Percentiles rank a stretch among this genome's conserved stretches.
These are phyloP conservation scores for Aeschynomene evenia DNA, from an alignment of 306 rosid genomes.

Conservation along the genomic window DNA sequence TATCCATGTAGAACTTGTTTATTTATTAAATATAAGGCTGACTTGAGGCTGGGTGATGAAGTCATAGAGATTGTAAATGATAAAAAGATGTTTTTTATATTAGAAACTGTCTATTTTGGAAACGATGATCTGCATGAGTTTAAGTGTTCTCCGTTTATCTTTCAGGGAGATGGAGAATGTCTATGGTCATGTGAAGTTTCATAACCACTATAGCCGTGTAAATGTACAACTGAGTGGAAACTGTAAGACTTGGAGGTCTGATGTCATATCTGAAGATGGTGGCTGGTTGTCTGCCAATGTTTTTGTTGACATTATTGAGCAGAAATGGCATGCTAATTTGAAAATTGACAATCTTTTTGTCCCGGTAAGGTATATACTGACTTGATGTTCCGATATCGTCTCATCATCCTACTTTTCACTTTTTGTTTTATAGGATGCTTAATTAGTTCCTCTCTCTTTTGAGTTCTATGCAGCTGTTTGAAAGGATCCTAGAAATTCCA, in stretches of 20 bases:
- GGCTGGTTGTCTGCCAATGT: conserved; percentile 90
- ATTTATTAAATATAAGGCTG: conserved; percentile 13
- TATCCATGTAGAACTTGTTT: neutral
- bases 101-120: neutral
- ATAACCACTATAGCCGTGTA: conserved; percentile 66
- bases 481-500: conserved; percentile 86
- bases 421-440: conserved; percentile 26
- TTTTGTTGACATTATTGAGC: conserved; percentile 74
- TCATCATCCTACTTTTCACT: neutral
- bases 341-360: conserved; percentile 73
- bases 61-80: conserved; percentile 2
- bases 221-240: conserved; percentile 78
- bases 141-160: conserved; percentile 17
- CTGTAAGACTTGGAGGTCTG: conserved; percentile 88
- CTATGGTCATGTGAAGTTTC: conserved; percentile 76
- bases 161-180: conserved; percentile 84
- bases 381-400: conserved; percentile 7
- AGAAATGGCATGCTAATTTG: conserved; percentile 87
- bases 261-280: conserved; percentile 65
- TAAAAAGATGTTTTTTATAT: neutral
- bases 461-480: conserved; percentile 76
- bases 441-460: conserved; percentile 27
- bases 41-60: conserved; percentile 20
- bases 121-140: conserved; percentile 9
- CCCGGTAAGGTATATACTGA: conserved; percentile 67